Evolutionary conservation across 306 rosid species (phyloP), one percentile per base, ranked within the genome.

Genomic region (Fagus sylvatica): DNA sequence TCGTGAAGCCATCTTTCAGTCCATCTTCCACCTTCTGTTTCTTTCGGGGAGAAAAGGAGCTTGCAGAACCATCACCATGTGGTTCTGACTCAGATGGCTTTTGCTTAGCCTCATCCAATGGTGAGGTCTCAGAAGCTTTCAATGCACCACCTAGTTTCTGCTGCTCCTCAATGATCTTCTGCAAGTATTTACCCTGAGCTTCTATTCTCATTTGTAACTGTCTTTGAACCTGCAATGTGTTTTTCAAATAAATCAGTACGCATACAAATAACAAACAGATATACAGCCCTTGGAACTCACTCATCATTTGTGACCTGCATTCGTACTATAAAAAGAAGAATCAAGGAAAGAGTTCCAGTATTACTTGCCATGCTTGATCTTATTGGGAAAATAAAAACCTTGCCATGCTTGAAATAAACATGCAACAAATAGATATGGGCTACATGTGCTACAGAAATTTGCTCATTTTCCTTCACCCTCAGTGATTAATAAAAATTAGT

Each of bases 161-260:
- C 75, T 95, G 98, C 79, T 95, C 98, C 86, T 92, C 98, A 57
- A 95, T 95, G 89, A 95, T 95, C 92, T 92, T 95, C 88, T 92
- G 95, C 88, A 95, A 88, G 87, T 95, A 95, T 83, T 92, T 95
- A 3, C 97, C 97, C 78, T 95, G 98, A 40, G 98, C 98, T 89
- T 95, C 98, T 60, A 95, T 95, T 86, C 98, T 91, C 98, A 95
- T 89, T 71, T 95, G 98, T 57, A 95, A 81, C 85, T 95, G 98
- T 85, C 92, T 88, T 72, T 95, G 98, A 85, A 95, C 98, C 98
- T 95, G 87, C 78, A 81, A 84, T 80, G 71, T 60, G 70, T 51
- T 39, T 62, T 68, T 61, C 42, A 75, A 84, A 67, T 59, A 78
- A n/a, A 74, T 68, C 49, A 73, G 62, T 36, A 70, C 36, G 55